phyloP scores from a whole-genome alignment of 2,329 filamentous ascomycete species.

The Colletotrichum sp. region DNA sequence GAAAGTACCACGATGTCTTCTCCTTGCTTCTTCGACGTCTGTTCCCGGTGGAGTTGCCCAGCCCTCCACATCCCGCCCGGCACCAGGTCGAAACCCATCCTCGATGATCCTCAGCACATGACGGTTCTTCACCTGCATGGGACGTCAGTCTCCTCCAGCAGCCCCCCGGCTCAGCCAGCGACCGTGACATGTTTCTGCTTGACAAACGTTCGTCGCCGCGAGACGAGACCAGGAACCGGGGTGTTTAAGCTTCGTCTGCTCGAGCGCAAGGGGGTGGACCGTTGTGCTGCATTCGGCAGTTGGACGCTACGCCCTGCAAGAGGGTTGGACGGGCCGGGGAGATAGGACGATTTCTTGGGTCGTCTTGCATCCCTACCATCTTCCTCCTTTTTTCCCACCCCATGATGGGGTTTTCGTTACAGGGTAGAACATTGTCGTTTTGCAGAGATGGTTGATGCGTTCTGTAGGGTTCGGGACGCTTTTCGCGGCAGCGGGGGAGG shows the following conservation, averaged over 20 bases:
- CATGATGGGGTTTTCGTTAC: not conserved
- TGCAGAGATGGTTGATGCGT: not conserved
- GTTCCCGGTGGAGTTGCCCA: not conserved
- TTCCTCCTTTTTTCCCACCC: not conserved
- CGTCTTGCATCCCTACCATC: not conserved
- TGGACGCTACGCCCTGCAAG: not conserved
- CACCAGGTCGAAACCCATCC: not conserved
- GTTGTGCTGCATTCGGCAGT: not conserved
- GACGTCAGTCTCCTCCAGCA: not conserved
- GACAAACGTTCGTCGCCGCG: constrained; percentile 11
- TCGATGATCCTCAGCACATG: not conserved
- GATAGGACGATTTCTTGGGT: not conserved
- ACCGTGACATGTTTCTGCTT: constrained; percentile 10
- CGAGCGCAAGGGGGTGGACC: not conserved
- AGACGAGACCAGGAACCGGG: not conserved
- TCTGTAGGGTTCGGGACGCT: not conserved
- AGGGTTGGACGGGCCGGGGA: not conserved
- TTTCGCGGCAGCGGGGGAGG: not conserved
- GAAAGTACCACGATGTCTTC: not conserved
- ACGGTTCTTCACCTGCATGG: not conserved
- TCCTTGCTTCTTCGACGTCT: not conserved
- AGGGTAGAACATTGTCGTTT: not conserved
- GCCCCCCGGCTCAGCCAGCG: not conserved
- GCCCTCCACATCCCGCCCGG: not conserved
- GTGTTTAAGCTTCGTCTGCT: not conserved